phyloP scores from a whole-genome alignment of 139 green algal genomes.

The Penium margaritaceum region DNA sequence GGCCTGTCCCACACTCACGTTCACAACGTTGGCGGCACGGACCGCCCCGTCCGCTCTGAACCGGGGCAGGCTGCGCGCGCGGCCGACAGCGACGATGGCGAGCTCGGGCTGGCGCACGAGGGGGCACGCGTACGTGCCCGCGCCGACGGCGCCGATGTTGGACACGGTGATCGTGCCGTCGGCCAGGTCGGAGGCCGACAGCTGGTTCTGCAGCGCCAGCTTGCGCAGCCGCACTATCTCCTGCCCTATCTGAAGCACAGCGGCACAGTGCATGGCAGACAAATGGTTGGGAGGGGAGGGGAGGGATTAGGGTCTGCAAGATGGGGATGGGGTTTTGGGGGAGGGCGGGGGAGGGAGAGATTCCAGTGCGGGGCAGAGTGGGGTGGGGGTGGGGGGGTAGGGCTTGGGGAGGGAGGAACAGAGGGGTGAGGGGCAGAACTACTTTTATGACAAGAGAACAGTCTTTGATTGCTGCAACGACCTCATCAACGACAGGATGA shows the following conservation, averaged over 20 bases:
- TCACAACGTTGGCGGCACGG: conserved; percentile 33
- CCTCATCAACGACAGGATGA: too few relatives aligned
- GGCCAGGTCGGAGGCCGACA: conserved; percentile 58
- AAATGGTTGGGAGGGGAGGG: background rate
- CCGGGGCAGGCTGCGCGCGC: conserved; percentile 47
- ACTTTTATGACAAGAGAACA: too few relatives aligned
- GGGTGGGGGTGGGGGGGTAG: too few relatives aligned
- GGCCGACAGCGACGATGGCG: conserved; percentile 77
- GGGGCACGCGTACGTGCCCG: conserved; percentile 72
- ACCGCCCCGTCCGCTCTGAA: conserved; percentile 17
- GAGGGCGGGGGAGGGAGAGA: too few relatives aligned
- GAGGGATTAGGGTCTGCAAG: too few relatives aligned
- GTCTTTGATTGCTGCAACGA: too few relatives aligned
- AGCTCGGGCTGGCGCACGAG: conserved; percentile 66
- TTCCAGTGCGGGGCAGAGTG: too few relatives aligned
- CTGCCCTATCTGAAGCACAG: conserved; percentile 42
- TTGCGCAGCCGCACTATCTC: conserved; percentile 67
- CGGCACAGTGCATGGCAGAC: too few relatives aligned
- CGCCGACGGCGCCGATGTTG: conserved; percentile 82
- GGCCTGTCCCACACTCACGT: too few relatives aligned
- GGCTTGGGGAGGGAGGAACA: too few relatives aligned
- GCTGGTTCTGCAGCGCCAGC: conserved; percentile 55
- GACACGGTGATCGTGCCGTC: conserved; percentile 75
- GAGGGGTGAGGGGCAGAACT: too few relatives aligned
- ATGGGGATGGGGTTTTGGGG: too few relatives aligned